phyloP scores from a whole-genome alignment of 768 basidiomycete genomes.

The Leccinum barrowsii region DNA sequence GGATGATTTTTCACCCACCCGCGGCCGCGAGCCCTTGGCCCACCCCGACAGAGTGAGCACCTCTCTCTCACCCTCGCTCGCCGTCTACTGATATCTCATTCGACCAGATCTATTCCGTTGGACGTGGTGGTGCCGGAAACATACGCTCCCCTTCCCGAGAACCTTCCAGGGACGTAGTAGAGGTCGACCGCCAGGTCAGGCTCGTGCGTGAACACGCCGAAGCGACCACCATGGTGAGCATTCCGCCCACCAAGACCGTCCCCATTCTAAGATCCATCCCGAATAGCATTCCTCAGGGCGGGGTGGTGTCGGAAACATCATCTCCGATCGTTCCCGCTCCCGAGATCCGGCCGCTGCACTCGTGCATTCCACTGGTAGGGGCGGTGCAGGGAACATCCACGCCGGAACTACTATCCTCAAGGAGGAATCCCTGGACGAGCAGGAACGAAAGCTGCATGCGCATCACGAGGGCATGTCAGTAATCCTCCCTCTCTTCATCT shows the following conservation, averaged over 20 bases:
- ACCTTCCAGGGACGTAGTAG: conserved; percentile 22
- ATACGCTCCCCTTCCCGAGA: conserved; percentile 76
- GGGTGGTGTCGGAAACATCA: conserved; percentile 64
- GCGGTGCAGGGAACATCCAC: conserved; percentile 59
- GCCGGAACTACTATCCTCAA: conserved; percentile 23
- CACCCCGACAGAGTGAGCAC: conserved; percentile 37
- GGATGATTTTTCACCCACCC: conserved; percentile 50
- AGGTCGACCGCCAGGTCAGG: conserved; percentile 23
- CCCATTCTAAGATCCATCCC: neutral
- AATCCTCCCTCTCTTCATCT: too few species aligned
- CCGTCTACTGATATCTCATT: neutral
- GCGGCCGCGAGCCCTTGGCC: conserved; percentile 56
- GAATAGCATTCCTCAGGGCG: conserved; percentile 58
- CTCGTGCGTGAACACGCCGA: conserved; percentile 29
- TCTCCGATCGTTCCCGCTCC: conserved; percentile 47
- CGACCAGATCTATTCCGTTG: conserved; percentile 44
- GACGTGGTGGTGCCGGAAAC: conserved; percentile 84
- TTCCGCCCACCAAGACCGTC: neutral
- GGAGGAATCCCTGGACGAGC: conserved; percentile 30
- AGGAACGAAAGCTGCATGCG: conserved; percentile 30
- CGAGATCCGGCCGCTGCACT: conserved; percentile 30
- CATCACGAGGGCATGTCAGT: conserved; percentile 42
- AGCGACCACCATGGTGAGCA: conserved; percentile 34
- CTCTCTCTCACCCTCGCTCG: neutral
- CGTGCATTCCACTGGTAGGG: conserved; percentile 55